These are phyloP conservation scores for Dendrostoma leiphaemia DNA, from an alignment of 2,329 filamentous ascomycete species.

Conservation along the genomic window DNA sequence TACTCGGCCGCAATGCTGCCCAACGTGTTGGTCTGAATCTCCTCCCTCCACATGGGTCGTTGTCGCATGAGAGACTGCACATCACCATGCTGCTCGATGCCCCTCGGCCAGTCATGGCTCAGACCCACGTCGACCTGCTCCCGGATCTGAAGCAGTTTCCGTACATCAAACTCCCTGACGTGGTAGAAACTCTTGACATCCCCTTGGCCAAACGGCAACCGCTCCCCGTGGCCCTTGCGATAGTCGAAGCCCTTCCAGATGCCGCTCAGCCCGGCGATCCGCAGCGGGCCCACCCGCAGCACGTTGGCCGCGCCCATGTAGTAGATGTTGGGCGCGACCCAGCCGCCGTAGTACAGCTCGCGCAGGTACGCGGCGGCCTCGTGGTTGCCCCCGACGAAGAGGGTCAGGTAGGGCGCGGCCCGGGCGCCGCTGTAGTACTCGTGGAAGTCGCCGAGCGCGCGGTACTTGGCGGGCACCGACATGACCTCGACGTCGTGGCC, in stretches of 20 bases:
- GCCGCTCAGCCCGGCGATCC: conserved; percentile 86
- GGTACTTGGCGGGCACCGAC: conserved; percentile 86
- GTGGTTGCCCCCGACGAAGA: conserved; percentile 94
- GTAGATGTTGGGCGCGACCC: conserved; percentile 96
- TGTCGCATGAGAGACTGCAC: conserved; percentile 62
- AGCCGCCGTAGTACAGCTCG: conserved; percentile 94
- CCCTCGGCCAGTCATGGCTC: conserved; percentile 93
- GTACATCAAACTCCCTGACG: conserved; percentile 83
- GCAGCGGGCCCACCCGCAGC: conserved; percentile 75
- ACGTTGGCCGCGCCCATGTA: conserved; percentile 94
- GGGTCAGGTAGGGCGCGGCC: conserved; percentile 79
- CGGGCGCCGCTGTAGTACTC: conserved; percentile 83
- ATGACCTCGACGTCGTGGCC: conserved; percentile 83
- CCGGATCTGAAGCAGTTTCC: conserved; percentile 81
- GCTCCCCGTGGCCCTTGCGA: conserved; percentile 76
- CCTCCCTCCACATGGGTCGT: conserved; percentile 73
- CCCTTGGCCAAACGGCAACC: conserved; percentile 75
- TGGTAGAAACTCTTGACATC: conserved; percentile 87
- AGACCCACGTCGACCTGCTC: conserved; percentile 88
- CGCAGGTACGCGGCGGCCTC: conserved; percentile 88
- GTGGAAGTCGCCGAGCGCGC: conserved; percentile 85
- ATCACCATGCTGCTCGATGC: conserved; percentile 77
- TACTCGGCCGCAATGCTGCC: conserved; percentile 78
- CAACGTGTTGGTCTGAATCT: conserved; percentile 72
- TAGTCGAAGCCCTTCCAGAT: conserved; percentile 96